phyloP scores from a whole-genome alignment of 2,329 filamentous ascomycete genomes.

The Penicillium sp. region DNA sequence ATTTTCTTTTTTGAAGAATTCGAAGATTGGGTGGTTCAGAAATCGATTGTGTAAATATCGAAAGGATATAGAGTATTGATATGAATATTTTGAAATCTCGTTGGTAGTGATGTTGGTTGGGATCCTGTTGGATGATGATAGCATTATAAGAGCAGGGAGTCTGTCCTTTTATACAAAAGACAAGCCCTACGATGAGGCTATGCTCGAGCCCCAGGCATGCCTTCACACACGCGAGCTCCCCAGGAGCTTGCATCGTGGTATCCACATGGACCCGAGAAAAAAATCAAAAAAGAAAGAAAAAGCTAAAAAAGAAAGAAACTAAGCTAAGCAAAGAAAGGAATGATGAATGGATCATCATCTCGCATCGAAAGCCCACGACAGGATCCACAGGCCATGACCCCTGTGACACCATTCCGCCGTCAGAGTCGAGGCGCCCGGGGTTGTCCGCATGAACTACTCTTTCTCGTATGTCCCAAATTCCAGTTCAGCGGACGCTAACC shows the following conservation, averaged over 20 bases:
- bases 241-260: constrained; percentile 14
- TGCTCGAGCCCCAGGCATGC: constrained; percentile 14
- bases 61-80: neutral
- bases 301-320: constrained; percentile 6
- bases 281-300: constrained; percentile 13
- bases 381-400: constrained; percentile 12
- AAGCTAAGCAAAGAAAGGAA: constrained; percentile 14
- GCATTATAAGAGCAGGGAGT: constrained; percentile 2
- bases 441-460: constrained; percentile 19
- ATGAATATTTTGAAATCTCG: neutral
- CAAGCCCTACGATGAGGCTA: constrained; percentile 9
- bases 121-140: constrained; percentile 4
- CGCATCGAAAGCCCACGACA: constrained; percentile 8
- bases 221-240: constrained; percentile 22
- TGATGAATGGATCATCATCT: constrained; percentile 20
- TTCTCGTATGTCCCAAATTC: constrained; percentile 12
- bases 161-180: constrained; percentile 19
- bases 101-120: neutral
- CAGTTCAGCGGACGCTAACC: constrained; percentile 4
- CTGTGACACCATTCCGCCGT: constrained; percentile 23
- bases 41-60: neutral
- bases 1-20: neutral
- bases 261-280: constrained; percentile 19
- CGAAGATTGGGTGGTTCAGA: neutral
- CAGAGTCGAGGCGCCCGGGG: constrained; percentile 7